Evolutionary conservation across 108 stramenopile genomes (phyloP).

Genomic region (Stephanodiscus triporus): DNA sequence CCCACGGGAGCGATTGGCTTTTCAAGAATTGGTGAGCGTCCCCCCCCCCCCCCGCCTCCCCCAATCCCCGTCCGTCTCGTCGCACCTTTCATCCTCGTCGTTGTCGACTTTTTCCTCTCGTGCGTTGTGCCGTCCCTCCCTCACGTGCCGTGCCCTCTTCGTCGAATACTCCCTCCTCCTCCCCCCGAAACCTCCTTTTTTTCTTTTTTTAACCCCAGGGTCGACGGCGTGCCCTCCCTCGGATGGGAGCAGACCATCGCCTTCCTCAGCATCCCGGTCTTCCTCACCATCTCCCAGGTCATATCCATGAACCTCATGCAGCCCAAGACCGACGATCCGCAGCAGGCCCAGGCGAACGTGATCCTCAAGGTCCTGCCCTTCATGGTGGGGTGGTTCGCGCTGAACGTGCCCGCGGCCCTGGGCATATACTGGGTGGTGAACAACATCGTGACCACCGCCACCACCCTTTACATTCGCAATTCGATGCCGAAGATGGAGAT

Average conservation of each 20-base stretch:
- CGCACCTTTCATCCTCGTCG: no score
- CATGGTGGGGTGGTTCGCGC: constrained; percentile 94
- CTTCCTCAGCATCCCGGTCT: constrained; percentile 82
- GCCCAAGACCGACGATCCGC: constrained; percentile 68
- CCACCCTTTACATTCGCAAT: constrained; percentile 76
- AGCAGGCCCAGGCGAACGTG: constrained; percentile 66
- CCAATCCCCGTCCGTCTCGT: background rate
- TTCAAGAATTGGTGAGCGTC: constrained; percentile 66
- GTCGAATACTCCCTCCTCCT: background rate
- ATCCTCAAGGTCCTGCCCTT: constrained; percentile 93
- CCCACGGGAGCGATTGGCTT: constrained; percentile 89
- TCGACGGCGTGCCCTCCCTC: constrained; percentile 80
- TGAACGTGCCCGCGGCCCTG: constrained; percentile 95
- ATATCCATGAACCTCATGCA: constrained; percentile 88
- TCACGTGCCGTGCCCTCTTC: background rate
- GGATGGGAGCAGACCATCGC: constrained; percentile 94
- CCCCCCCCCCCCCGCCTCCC: no score
- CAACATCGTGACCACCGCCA: constrained; percentile 91
- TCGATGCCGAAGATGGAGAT: constrained; percentile 53
- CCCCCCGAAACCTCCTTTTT: no score
- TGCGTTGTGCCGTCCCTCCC: background rate
- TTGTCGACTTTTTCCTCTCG: background rate
- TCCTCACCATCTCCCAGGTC: constrained; percentile 91
- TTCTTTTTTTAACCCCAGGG: constrained; percentile 29
- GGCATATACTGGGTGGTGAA: constrained; percentile 97